Evolutionary conservation across 805 yeast species (phyloP).

Genomic region (Kluyveromyces aestuarii): DNA sequence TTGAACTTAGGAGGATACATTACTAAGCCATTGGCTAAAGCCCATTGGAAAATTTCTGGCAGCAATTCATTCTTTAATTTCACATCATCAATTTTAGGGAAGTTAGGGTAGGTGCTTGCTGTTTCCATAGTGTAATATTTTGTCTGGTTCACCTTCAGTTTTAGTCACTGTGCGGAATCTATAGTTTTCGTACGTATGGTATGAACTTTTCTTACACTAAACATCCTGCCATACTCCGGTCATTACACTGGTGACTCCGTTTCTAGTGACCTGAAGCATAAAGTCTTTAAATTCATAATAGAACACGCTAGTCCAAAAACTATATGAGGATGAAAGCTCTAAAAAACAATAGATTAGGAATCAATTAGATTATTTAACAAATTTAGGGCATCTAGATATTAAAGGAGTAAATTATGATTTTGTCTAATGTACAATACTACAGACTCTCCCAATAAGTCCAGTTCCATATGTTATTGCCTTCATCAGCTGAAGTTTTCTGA

Average conservation of each 20-base stretch:
- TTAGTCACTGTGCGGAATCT: background rate
- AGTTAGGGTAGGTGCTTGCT: constrained; percentile 6
- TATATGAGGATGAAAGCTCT: background rate
- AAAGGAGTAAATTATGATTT: background rate
- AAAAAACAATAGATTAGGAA: background rate
- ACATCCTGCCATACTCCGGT: too few relatives aligned
- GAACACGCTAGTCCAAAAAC: too few relatives aligned
- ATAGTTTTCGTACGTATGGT: too few relatives aligned
- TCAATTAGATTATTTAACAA: background rate
- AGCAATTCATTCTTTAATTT: constrained; percentile 26
- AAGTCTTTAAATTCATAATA: too few relatives aligned
- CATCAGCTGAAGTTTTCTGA: background rate
- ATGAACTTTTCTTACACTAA: too few relatives aligned
- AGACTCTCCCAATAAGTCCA: constrained; percentile 24
- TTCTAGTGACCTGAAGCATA: too few relatives aligned
- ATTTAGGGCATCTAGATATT: background rate
- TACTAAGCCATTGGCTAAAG: constrained; percentile 69
- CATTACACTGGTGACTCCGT: too few relatives aligned
- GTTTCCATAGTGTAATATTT: background rate
- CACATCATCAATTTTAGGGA: constrained; percentile 24
- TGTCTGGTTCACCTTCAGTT: background rate
- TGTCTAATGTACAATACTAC: background rate
- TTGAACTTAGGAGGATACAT: constrained; percentile 61
- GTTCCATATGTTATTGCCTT: constrained; percentile 20
- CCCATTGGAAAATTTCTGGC: constrained; percentile 59